Evolutionary conservation across 768 basidiomycete genomes (phyloP).

Genomic region (Suillus fuscotomentosus): DNA sequence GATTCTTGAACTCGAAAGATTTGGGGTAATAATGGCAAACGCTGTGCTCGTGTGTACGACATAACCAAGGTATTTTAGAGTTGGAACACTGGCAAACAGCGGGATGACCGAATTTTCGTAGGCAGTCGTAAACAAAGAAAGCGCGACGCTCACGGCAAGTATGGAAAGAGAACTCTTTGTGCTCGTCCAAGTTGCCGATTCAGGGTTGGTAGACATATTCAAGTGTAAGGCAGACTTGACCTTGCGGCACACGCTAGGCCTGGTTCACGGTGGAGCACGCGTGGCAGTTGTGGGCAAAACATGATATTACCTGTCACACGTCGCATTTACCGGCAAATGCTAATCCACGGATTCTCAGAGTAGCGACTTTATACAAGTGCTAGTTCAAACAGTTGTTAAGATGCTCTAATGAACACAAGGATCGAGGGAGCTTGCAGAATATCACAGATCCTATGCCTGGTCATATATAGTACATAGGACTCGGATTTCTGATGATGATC

Average conservation of each 20-base stretch:
- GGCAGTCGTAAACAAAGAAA: slow-evolving; percentile 59
- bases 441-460: not conserved
- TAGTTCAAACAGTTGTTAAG: not conserved
- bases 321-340: not conserved
- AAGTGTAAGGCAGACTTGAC: not conserved
- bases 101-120: slow-evolving; percentile 68
- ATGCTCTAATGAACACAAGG: not conserved
- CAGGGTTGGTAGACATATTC: slow-evolving; percentile 6
- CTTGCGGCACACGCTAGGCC: too few relatives aligned
- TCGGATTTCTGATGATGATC: not conserved
- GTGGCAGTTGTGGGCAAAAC: not conserved
- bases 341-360: not conserved
- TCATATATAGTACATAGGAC: not conserved
- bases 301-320: not conserved
- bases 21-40: slow-evolving; percentile 31
- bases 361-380: not conserved
- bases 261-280: not conserved
- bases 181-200: slow-evolving; percentile 12
- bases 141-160: slow-evolving; percentile 25
- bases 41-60: slow-evolving; percentile 36
- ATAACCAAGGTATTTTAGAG: slow-evolving; percentile 46
- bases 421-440: not conserved
- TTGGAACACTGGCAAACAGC: slow-evolving; percentile 63
- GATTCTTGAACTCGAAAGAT: slow-evolving; percentile 22
- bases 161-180: slow-evolving; percentile 22